These are phyloP conservation scores for Solanum hybrid DNA, from an alignment of 305 asterid species.

Conservation along the genomic window DNA sequence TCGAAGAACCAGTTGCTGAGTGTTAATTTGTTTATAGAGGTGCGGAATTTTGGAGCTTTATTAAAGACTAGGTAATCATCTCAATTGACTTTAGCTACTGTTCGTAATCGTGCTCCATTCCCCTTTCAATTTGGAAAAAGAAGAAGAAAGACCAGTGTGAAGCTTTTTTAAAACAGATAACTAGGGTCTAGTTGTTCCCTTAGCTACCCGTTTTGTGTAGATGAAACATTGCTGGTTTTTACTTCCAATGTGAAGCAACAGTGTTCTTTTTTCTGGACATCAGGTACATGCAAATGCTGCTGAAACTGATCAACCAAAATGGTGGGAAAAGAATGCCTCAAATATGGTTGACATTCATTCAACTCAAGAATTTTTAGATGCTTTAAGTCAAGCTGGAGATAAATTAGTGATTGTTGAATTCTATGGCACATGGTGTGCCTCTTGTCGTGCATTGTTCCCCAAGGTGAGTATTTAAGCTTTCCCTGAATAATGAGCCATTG, in stretches of 20 bases:
- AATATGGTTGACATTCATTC: slow-evolving; percentile 65
- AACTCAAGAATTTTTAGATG: slow-evolving; percentile 49
- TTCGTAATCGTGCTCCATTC: not conserved
- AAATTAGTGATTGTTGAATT: slow-evolving; percentile 57
- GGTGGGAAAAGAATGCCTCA: slow-evolving; percentile 65
- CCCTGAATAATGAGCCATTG: not conserved
- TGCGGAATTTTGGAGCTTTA: not conserved
- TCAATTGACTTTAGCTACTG: not conserved
- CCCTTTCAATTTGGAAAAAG: not conserved
- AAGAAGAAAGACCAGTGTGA: not conserved
- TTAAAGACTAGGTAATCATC: not conserved
- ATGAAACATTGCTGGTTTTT: not conserved
- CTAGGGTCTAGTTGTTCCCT: not conserved
- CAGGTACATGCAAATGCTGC: slow-evolving; percentile 42
- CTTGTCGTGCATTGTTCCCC: slow-evolving; percentile 68
- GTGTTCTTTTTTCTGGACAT: slow-evolving; percentile 2
- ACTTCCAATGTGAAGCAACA: not conserved
- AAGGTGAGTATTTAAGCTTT: slow-evolving; percentile 26
- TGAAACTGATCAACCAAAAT: slow-evolving; percentile 46
- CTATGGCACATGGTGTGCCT: slow-evolving; percentile 72
- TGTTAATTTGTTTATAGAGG: not conserved
- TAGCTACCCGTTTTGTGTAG: not conserved
- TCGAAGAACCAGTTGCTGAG: not conserved
- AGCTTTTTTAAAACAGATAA: not conserved
- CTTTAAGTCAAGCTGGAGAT: slow-evolving; percentile 57